These are phyloP conservation scores for Apiospora arundinis DNA, from an alignment of 2,329 filamentous ascomycete species.

Conservation along the genomic window DNA sequence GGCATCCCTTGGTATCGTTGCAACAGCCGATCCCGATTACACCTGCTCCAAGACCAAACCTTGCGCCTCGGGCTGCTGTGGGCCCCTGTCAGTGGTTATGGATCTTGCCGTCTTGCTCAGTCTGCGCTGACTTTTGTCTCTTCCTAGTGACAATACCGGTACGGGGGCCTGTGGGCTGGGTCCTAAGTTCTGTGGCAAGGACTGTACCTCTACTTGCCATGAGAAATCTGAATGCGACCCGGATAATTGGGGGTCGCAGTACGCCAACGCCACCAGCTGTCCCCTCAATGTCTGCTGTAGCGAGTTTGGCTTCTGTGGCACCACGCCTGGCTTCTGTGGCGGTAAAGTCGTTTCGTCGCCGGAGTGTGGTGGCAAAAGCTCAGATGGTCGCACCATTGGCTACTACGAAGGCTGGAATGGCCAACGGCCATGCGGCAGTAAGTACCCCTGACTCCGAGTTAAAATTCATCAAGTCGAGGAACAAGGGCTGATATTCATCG, in stretches of 20 bases:
- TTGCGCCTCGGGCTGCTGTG: too few species aligned
- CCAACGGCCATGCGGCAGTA: slow-evolving; percentile 29
- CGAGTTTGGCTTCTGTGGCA: slow-evolving; percentile 43
- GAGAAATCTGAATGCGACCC: slow-evolving; percentile 39
- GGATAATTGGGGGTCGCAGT: slow-evolving; percentile 36
- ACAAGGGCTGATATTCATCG: too few species aligned
- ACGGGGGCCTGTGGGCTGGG: slow-evolving; percentile 33
- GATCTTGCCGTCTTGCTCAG: too few species aligned
- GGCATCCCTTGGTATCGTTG: too few species aligned
- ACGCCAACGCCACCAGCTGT: slow-evolving; percentile 32
- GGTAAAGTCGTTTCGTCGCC: slow-evolving; percentile 25
- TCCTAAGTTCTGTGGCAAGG: slow-evolving; percentile 32
- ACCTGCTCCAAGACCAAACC: too few species aligned
- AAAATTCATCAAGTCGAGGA: too few species aligned
- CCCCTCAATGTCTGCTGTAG: slow-evolving; percentile 46
- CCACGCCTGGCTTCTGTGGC: slow-evolving; percentile 37
- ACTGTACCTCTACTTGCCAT: slow-evolving; percentile 36
- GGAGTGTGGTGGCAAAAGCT: slow-evolving; percentile 22
- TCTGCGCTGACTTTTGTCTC: too few species aligned
- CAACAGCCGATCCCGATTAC: too few species aligned
- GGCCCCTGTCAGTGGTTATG: too few species aligned
- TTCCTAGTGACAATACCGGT: slow-evolving; percentile 4
- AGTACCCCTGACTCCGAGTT: neutral
- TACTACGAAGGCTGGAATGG: slow-evolving; percentile 40
- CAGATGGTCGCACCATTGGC: slow-evolving; percentile 30